Evolutionary conservation across 257 asterid genomes (phyloP).

Genomic region (Phtheirospermum japonicum): DNA sequence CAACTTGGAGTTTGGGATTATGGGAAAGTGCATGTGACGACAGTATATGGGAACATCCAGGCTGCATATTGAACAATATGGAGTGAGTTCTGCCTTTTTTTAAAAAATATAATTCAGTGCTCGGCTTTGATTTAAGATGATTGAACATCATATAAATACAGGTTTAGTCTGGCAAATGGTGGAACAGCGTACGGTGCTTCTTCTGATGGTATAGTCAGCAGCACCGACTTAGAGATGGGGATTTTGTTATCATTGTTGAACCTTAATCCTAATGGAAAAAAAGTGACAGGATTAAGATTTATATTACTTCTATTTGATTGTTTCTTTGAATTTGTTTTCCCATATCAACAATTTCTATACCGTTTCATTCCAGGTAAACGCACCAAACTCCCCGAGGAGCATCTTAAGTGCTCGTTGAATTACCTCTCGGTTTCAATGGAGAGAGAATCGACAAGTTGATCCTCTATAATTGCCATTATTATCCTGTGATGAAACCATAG

Average conservation of each 20-base stretch:
- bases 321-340: no score
- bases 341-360: no score
- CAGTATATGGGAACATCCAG: slow-evolving; percentile 75
- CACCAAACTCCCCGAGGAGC: no score
- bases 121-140: slow-evolving; percentile 16
- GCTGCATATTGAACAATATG: slow-evolving; percentile 84
- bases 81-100: slow-evolving; percentile 51
- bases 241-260: slow-evolving; percentile 62
- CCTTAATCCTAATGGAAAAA: slow-evolving; percentile 92
- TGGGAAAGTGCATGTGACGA: slow-evolving; percentile 73
- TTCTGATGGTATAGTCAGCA: slow-evolving; percentile 91
- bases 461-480: no score
- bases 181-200: slow-evolving; percentile 84
- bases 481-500: no score
- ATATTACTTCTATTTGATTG: no score
- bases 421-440: no score
- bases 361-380: no score
- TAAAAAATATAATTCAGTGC: slow-evolving; percentile 13
- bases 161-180: slow-evolving; percentile 73
- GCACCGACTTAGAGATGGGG: slow-evolving; percentile 93
- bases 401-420: no score
- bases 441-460: no score
- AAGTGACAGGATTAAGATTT: no score
- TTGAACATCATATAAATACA: no score
- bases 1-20: slow-evolving; percentile 99